Evolutionary conservation across 1,284 basidiomycete species (phyloP).

Genomic region (Pseudozyma pruni): DNA sequence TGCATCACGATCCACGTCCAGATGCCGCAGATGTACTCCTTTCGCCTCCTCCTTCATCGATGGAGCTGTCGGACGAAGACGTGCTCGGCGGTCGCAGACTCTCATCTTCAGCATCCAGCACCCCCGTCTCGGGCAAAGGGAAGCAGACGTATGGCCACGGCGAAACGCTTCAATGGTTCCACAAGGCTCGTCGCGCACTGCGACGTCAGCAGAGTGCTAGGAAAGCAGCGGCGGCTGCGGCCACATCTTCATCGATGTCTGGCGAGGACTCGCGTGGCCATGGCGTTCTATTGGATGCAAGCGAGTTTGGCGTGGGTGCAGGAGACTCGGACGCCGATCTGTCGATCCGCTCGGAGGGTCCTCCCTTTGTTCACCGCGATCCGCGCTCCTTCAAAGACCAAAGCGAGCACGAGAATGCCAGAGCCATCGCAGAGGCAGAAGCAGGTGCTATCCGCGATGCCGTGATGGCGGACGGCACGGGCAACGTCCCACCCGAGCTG

Average conservation of each 20-base stretch:
- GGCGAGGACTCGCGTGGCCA: conserved; percentile 3
- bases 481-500: conserved; percentile 30
- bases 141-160: conserved; percentile 28
- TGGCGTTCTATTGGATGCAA: conserved; percentile 7
- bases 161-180: conserved; percentile 56
- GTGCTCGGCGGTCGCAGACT: conserved; percentile 9
- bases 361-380: conserved; percentile 15
- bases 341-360: conserved; percentile 34
- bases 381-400: conserved; percentile 14
- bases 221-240: conserved; percentile 9
- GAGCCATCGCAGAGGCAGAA: conserved; percentile 49
- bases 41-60: conserved; percentile 16
- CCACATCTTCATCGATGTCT: not conserved
- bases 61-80: conserved; percentile 29
- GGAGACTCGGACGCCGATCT: conserved; percentile 39
- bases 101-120: conserved; percentile 19
- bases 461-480: conserved; percentile 51
- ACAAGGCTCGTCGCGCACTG: conserved; percentile 47
- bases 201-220: conserved; percentile 36
- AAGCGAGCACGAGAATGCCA: conserved; percentile 18
- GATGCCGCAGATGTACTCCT: conserved; percentile 41
- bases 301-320: conserved; percentile 14
- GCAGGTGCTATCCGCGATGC: conserved; percentile 49
- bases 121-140: conserved; percentile 20
- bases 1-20: conserved; percentile 55